These are phyloP conservation scores for Kondoa subrosea DNA, from an alignment of 768 basidiomycete genomes.

Conservation along the genomic window DNA sequence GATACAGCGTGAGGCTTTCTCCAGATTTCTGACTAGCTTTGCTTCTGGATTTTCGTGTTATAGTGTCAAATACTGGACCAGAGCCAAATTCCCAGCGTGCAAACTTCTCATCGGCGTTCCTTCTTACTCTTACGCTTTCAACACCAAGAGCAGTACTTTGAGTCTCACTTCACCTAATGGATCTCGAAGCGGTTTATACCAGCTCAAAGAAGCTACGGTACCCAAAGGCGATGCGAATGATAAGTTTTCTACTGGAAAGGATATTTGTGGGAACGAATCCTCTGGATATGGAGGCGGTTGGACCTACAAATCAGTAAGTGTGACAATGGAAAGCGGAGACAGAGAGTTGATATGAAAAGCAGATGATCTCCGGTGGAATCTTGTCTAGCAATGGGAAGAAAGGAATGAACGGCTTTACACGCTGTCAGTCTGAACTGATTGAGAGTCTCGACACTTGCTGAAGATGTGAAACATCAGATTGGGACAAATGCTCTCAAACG, in stretches of 20 bases:
- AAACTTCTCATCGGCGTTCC: conserved; percentile 76
- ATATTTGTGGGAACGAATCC: conserved; percentile 2
- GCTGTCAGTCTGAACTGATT: neutral
- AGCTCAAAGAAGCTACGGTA: neutral
- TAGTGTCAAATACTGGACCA: conserved; percentile 44
- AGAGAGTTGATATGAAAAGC: no score
- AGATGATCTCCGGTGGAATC: neutral
- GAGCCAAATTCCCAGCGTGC: conserved; percentile 74
- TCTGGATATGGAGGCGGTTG: neutral
- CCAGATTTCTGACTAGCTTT: no score
- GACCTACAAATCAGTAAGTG: conserved; percentile 1
- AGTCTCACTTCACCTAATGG: neutral
- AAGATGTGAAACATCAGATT: neutral
- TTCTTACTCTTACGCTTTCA: conserved; percentile 61
- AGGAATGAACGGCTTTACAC: conserved; percentile 2
- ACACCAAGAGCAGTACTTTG: conserved; percentile 31
- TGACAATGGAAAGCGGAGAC: no score
- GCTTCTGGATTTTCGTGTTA: no score
- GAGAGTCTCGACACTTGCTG: neutral
- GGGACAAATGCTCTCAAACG: neutral
- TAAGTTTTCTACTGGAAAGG: neutral
- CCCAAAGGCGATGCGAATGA: conserved; percentile 7
- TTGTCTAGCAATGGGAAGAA: conserved; percentile 8
- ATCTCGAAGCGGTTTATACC: neutral
- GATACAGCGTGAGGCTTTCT: no score